These are phyloP conservation scores for Polychaeton citri DNA, from an alignment of 2,329 filamentous ascomycete species.

Conservation along the genomic window DNA sequence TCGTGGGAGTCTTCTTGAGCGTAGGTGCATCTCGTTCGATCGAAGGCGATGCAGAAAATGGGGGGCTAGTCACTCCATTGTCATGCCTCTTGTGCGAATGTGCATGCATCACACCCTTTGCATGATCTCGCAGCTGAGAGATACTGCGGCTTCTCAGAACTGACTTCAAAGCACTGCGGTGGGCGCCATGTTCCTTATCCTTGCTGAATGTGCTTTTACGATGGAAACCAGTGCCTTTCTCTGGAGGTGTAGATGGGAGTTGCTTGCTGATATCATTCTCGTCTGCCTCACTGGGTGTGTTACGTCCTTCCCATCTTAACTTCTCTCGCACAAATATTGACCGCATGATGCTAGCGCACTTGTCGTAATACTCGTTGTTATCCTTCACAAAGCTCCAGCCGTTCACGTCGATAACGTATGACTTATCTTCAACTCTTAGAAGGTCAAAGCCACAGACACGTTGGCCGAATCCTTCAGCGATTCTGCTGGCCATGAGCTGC, in stretches of 20 bases:
- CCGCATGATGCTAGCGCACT: conserved; percentile 71
- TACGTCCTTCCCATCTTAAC: conserved; percentile 38
- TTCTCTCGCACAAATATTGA: conserved; percentile 80
- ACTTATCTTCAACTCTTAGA: conserved; percentile 73
- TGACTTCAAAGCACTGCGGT: conserved; percentile 38
- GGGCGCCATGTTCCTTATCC: conserved; percentile 15
- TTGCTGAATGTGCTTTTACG: conserved; percentile 20
- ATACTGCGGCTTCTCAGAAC: conserved; percentile 54
- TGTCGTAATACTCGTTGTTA: conserved; percentile 96
- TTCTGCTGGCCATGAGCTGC: conserved; percentile 73
- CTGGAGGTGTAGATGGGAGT: conserved; percentile 2
- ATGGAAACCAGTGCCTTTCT: conserved; percentile 1
- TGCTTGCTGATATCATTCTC: conserved; percentile 7
- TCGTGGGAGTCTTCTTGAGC: conserved; percentile 4
- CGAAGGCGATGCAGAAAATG: conserved; percentile 28
- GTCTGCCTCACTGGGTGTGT: conserved; percentile 12
- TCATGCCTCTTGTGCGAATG: conserved; percentile 6
- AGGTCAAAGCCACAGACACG: conserved; percentile 93
- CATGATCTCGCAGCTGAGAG: conserved; percentile 39
- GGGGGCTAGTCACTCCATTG: conserved; percentile 22
- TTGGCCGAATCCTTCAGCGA: conserved; percentile 84
- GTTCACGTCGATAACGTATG: conserved; percentile 97
- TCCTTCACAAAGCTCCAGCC: conserved; percentile 99
- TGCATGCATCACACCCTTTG: conserved; percentile 7
- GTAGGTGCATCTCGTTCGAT: conserved; percentile 20